Evolutionary conservation across 495 filamentous ascomycete species (phyloP).

Genomic region (Sporormia fimetaria): DNA sequence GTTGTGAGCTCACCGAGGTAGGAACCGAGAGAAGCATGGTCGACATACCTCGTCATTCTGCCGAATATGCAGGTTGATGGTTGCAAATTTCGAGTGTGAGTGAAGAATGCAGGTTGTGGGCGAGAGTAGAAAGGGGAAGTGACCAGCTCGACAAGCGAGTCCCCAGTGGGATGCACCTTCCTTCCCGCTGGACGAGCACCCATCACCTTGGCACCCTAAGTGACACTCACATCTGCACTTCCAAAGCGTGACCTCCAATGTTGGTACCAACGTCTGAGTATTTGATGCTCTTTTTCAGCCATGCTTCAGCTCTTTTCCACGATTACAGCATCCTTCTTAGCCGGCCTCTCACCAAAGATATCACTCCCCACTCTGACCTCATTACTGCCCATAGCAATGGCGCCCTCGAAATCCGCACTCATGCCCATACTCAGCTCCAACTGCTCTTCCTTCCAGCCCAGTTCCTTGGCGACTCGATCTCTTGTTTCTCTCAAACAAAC

Average conservation of each 20-base stretch:
- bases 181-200: too few species aligned
- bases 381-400: conserved; percentile 68
- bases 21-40: too few species aligned
- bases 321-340: conserved; percentile 58
- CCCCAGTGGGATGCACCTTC: too few species aligned
- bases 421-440: conserved; percentile 70
- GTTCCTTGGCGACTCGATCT: conserved; percentile 46
- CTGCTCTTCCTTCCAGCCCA: conserved; percentile 38
- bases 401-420: conserved; percentile 91
- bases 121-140: too few species aligned
- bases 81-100: too few species aligned
- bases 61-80: too few species aligned
- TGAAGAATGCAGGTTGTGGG: too few species aligned
- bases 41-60: too few species aligned
- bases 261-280: too few species aligned
- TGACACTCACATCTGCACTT: not conserved
- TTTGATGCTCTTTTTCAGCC: not conserved
- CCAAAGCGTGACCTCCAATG: not conserved
- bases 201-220: too few species aligned
- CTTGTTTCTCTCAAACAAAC: conserved; percentile 52
- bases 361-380: conserved; percentile 94
- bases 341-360: conserved; percentile 75
- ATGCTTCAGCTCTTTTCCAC: conserved; percentile 22
- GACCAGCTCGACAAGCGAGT: too few species aligned
- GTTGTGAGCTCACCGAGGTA: too few species aligned